Conservation (phyloP, 2,329 filamentous ascomycete species). For the Fusarium annulatum region DNA sequence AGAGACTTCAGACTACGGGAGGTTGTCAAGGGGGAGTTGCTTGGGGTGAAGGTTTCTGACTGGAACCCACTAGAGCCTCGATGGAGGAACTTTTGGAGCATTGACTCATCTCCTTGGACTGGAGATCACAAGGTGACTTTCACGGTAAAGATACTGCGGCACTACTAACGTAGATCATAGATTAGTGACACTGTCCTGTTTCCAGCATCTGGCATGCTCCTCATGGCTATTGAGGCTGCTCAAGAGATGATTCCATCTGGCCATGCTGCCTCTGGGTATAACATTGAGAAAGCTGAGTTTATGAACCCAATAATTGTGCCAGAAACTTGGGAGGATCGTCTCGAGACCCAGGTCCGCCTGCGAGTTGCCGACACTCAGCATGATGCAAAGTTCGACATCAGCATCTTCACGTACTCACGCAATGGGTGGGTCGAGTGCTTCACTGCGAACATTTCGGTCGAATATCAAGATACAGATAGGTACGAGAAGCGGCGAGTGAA, state of each 20-base stretch:
- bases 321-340: neutral
- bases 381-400: neutral
- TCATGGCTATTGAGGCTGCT: slow-evolving; percentile 59
- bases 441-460: neutral
- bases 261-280: neutral
- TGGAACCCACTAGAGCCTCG: slow-evolving; percentile 41
- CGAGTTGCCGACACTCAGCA: neutral
- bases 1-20: slow-evolving; percentile 45
- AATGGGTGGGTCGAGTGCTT: neutral
- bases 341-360: neutral
- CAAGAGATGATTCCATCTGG: neutral
- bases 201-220: slow-evolving; percentile 50
- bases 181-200: slow-evolving; percentile 5
- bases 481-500: rapidly evolving
- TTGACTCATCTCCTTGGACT: slow-evolving; percentile 51
- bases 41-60: slow-evolving; percentile 46
- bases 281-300: neutral
- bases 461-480: neutral
- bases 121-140: slow-evolving; percentile 48
- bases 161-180: neutral
- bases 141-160: rapidly evolving
- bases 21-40: slow-evolving; percentile 52
- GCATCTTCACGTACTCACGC: neutral
- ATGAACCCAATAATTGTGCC: neutral
- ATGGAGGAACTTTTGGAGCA: slow-evolving; percentile 43